Percentiles rank a stretch among this genome's conserved stretches.
Evolutionary conservation across 495 filamentous ascomycete genomes (phyloP).

Genomic region (Lentithecium fluviatile): DNA sequence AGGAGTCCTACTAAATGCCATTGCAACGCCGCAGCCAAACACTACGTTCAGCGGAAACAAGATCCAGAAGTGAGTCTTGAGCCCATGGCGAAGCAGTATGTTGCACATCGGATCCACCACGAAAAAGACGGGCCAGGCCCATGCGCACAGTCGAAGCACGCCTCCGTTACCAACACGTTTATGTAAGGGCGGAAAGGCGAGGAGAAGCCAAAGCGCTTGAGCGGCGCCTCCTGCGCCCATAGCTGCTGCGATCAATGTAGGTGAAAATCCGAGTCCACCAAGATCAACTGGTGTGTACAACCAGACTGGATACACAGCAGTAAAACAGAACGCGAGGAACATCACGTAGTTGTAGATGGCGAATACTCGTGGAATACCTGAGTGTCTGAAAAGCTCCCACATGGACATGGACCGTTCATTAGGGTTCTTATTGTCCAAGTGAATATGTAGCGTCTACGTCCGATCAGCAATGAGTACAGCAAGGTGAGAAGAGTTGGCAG

Average conservation of each 20-base stretch:
- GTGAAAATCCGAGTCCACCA: slow-evolving; percentile 62
- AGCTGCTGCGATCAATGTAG: slow-evolving; percentile 58
- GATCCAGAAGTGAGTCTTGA: slow-evolving; percentile 56
- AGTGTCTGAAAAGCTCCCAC: slow-evolving; percentile 56
- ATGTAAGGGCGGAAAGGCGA: slow-evolving; percentile 63
- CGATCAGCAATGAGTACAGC: slow-evolving; percentile 5
- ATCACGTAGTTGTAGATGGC: slow-evolving; percentile 60
- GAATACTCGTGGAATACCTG: slow-evolving; percentile 62
- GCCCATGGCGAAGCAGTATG: slow-evolving; percentile 49
- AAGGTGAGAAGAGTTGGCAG: slow-evolving; percentile 39
- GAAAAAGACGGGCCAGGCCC: slow-evolving; percentile 61
- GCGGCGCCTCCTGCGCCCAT: slow-evolving; percentile 58
- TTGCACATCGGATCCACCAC: slow-evolving; percentile 51
- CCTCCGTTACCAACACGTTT: slow-evolving; percentile 58
- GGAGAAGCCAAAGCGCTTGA: slow-evolving; percentile 64
- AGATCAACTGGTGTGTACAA: slow-evolving; percentile 55
- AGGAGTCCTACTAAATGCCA: slow-evolving; percentile 57
- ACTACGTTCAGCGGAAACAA: slow-evolving; percentile 44
- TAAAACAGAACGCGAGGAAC: slow-evolving; percentile 63
- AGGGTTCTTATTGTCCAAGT: slow-evolving; percentile 33
- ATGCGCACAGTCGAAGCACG: slow-evolving; percentile 54
- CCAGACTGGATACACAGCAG: slow-evolving; percentile 62
- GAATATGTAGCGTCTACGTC: slow-evolving; percentile 37
- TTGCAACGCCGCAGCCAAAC: slow-evolving; percentile 59
- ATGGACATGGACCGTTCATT: slow-evolving; percentile 48